Conservation (phyloP, 164 flowering plant species). For the Echeveria elegans region DNA sequence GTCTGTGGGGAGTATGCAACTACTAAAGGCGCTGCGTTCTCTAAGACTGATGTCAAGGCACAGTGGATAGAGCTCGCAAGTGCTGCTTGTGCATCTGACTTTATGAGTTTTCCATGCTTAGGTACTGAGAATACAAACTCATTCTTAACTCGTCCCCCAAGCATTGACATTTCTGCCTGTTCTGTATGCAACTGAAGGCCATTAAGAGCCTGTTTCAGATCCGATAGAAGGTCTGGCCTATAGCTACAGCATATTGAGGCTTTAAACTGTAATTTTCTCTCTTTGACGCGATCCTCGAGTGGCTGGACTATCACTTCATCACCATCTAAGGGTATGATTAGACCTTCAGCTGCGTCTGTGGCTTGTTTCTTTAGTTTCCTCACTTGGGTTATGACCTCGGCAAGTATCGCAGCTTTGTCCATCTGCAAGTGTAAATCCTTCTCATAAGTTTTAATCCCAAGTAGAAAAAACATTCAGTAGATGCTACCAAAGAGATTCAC, state of each 20-base stretch:
- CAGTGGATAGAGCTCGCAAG: not conserved
- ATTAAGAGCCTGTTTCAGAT: constrained; percentile 1
- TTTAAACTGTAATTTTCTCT: not conserved
- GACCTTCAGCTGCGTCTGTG: not conserved
- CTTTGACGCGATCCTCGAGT: not conserved
- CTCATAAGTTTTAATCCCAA: not conserved
- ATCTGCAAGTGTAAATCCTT: not conserved
- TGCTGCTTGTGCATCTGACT: not conserved
- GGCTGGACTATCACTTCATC: not conserved
- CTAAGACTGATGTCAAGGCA: not conserved
- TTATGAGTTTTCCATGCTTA: not conserved
- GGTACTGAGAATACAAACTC: not conserved
- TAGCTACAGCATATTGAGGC: constrained; percentile 2
- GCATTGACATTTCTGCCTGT: constrained; percentile 1
- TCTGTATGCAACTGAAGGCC: not conserved
- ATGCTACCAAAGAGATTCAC: too few species aligned
- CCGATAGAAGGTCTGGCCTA: not conserved
- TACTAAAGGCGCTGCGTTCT: not conserved
- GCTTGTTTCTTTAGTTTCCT: not conserved
- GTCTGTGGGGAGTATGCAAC: not conserved
- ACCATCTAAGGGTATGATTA: not conserved
- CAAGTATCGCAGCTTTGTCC: constrained; percentile 5
- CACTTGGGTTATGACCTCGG: constrained; percentile 6
- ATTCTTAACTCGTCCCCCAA: constrained; percentile 6
- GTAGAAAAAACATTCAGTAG: not conserved